These are phyloP conservation scores for Phyllachora maydis DNA, from an alignment of 2,329 filamentous ascomycete genomes.

Conservation along the genomic window DNA sequence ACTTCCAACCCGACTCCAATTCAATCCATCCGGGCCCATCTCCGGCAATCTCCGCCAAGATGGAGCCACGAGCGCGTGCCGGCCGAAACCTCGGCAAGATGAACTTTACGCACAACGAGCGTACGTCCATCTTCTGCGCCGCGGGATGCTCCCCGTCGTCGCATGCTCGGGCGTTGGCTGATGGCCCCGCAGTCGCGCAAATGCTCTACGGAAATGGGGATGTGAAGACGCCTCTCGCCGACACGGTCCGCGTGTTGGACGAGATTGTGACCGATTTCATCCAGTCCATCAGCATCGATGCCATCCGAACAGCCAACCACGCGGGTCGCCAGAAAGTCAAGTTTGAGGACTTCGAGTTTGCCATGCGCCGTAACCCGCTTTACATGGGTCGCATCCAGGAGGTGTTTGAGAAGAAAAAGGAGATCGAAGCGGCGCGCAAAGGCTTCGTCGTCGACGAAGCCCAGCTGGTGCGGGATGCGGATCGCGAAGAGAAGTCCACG, in stretches of 20 bases:
- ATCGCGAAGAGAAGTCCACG: slow-evolving; percentile 8
- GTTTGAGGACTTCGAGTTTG: slow-evolving; percentile 93
- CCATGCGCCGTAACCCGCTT: slow-evolving; percentile 62
- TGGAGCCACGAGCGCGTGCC: slow-evolving; percentile 59
- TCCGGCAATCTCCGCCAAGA: too few relatives aligned
- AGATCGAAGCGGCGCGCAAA: slow-evolving; percentile 68
- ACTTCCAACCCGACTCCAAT: too few relatives aligned
- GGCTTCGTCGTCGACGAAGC: slow-evolving; percentile 50
- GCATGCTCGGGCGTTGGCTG: background rate
- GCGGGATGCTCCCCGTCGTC: slow-evolving; percentile 1
- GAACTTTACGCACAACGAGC: slow-evolving; percentile 54
- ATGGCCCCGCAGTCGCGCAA: slow-evolving; percentile 27
- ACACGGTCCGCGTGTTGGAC: slow-evolving; percentile 74
- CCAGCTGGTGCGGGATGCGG: slow-evolving; percentile 32
- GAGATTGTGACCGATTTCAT: slow-evolving; percentile 96
- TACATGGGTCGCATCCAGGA: slow-evolving; percentile 83
- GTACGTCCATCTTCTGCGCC: slow-evolving; percentile 21
- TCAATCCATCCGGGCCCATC: too few relatives aligned
- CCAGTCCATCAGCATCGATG: slow-evolving; percentile 80
- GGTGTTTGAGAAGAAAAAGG: slow-evolving; percentile 70
- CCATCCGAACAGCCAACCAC: slow-evolving; percentile 68
- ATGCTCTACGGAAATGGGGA: slow-evolving; percentile 71
- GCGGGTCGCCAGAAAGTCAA: slow-evolving; percentile 91
- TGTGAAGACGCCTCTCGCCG: slow-evolving; percentile 53
- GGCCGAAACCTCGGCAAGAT: slow-evolving; percentile 68